Evolutionary conservation across 75 land plant genomes (phyloP).

Genomic region (Selaginella moellendorffii): DNA sequence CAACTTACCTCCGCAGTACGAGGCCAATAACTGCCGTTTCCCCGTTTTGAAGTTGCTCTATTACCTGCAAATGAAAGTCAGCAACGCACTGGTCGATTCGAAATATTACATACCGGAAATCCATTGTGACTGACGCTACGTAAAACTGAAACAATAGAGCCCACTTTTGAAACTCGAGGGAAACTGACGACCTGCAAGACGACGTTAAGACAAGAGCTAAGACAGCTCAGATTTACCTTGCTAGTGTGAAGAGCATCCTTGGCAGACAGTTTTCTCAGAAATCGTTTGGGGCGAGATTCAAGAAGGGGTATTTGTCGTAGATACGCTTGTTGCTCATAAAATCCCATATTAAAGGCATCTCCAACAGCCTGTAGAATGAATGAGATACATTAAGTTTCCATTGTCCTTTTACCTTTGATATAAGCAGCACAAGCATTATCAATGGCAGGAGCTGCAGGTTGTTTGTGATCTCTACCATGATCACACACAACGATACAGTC

Average conservation of each 20-base stretch:
- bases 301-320: slow-evolving; percentile 72
- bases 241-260: slow-evolving; percentile 57
- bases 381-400: too few species aligned
- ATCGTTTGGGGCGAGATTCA: slow-evolving; percentile 83
- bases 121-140: slow-evolving; percentile 86
- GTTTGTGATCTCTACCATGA: slow-evolving; percentile 98
- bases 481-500: slow-evolving; percentile 99
- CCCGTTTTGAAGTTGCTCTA: slow-evolving; percentile 66
- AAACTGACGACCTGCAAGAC: slow-evolving; percentile 58
- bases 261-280: slow-evolving; percentile 76
- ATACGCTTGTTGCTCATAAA: slow-evolving; percentile 87
- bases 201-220: not conserved
- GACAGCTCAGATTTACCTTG: not conserved
- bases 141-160: slow-evolving; percentile 55
- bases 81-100: not conserved
- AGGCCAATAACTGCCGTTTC: slow-evolving; percentile 87
- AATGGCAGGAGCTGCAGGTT: slow-evolving; percentile 83
- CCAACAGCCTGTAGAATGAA: slow-evolving; percentile 74
- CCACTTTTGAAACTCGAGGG: slow-evolving; percentile 72
- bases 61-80: slow-evolving; percentile 32
- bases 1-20: slow-evolving; percentile 66
- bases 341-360: slow-evolving; percentile 86
- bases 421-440: slow-evolving; percentile 97
- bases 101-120: slow-evolving; percentile 86
- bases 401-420: slow-evolving; percentile 99